Conservation (phyloP, 2,329 filamentous ascomycete species). For the Aspergillus novofumigatus region DNA sequence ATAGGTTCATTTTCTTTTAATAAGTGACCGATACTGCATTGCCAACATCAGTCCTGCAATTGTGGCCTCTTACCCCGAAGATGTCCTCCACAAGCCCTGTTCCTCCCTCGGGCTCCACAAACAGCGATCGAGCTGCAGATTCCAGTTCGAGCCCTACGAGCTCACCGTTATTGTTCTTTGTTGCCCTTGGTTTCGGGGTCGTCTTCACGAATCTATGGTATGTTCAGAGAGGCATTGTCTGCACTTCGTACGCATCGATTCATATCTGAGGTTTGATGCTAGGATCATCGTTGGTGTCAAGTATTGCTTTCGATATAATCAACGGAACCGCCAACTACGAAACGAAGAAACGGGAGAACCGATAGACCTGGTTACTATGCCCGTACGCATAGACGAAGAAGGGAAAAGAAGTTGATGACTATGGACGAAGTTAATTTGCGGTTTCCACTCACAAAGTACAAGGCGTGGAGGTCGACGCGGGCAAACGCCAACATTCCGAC, state of each 20-base stretch:
- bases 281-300: conserved; percentile 99
- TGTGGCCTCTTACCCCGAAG: conserved; percentile 3
- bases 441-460: conserved; percentile 95
- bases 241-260: conserved; percentile 5
- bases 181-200: conserved; percentile 92
- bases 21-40: not conserved
- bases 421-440: conserved; percentile 99
- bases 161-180: conserved; percentile 83
- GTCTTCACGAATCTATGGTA: conserved; percentile 99
- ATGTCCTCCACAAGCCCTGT: conserved; percentile 29
- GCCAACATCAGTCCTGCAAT: not conserved
- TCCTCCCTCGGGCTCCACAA: conserved; percentile 24
- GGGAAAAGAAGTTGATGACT: conserved; percentile 98
- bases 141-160: conserved; percentile 53
- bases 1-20: not conserved
- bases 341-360: conserved; percentile 77
- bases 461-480: conserved; percentile 81
- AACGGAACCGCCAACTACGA: conserved; percentile 77
- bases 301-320: conserved; percentile 98
- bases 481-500: conserved; percentile 80
- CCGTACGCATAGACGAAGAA: conserved; percentile 78
- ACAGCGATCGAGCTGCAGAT: conserved; percentile 22
- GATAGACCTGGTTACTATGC: conserved; percentile 82
- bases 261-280: conserved; percentile 1
- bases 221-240: conserved; percentile 33